Evolutionary conservation across 2,329 filamentous ascomycete species (phyloP).

Genomic region (Trichoderma atroviride): DNA sequence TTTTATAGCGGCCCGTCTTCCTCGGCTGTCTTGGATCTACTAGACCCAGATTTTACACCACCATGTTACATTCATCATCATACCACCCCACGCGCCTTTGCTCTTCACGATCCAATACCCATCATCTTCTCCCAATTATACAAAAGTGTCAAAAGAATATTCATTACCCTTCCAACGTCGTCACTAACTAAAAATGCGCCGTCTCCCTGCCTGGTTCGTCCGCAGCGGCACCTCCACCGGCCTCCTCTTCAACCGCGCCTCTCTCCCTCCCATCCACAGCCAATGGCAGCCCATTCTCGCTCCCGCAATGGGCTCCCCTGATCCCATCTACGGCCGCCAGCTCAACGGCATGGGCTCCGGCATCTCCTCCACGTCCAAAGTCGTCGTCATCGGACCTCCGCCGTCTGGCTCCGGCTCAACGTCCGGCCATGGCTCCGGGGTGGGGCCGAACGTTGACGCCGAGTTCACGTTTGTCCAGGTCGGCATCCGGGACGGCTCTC

Average conservation of each 20-base stretch:
- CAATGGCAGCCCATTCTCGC: conserved; percentile 56
- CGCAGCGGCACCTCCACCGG: conserved; percentile 72
- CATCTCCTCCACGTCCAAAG: conserved; percentile 69
- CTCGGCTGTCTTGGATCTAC: background rate
- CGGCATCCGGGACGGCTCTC: conserved; percentile 60
- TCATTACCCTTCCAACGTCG: background rate
- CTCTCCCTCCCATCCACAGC: conserved; percentile 42
- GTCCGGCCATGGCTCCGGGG: background rate
- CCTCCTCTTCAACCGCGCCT: conserved; percentile 51
- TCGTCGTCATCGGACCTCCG: conserved; percentile 65
- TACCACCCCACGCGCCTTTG: background rate
- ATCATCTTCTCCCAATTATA: background rate
- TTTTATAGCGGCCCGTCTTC: background rate
- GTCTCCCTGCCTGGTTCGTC: conserved; percentile 47
- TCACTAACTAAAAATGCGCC: conserved; percentile 27
- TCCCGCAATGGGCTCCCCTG: conserved; percentile 65
- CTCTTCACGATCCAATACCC: background rate
- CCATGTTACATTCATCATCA: background rate
- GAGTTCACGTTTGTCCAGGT: conserved; percentile 74
- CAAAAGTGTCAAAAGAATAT: background rate
- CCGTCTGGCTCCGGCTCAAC: conserved; percentile 34
- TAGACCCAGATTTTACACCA: background rate
- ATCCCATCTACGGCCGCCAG: conserved; percentile 64
- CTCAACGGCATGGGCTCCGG: conserved; percentile 73
- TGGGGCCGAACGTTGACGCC: conserved; percentile 51